Evolutionary conservation across 768 basidiomycete species (phyloP).

Genomic region (Dentipellis fragilis): DNA sequence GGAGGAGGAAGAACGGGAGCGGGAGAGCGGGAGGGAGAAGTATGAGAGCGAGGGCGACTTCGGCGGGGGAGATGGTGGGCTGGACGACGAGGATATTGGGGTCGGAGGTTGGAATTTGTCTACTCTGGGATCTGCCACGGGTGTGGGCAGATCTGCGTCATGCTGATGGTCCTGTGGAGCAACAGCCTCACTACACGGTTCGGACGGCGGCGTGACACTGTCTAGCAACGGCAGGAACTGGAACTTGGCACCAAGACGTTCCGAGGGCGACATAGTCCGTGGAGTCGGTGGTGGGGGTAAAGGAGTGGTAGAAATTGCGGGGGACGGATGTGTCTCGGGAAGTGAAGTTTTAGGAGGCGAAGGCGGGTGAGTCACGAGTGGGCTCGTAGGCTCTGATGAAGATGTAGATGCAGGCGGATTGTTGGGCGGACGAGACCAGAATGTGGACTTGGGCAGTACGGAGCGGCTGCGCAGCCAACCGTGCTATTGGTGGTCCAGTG

Average conservation of each 20-base stretch:
- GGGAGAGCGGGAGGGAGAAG: neutral
- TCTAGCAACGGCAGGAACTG: constrained; percentile 12
- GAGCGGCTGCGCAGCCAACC: neutral
- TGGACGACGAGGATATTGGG: neutral
- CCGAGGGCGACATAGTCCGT: neutral
- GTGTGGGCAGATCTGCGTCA: neutral
- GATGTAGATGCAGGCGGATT: neutral
- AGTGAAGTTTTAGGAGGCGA: neutral
- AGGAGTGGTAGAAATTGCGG: neutral
- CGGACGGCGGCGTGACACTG: neutral
- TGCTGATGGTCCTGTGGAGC: too few species aligned
- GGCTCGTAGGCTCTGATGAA: neutral
- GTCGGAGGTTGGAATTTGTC: neutral
- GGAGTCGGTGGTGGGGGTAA: constrained; percentile 7
- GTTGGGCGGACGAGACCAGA: neutral
- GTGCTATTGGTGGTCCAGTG: neutral
- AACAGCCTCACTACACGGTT: neutral
- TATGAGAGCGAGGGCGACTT: neutral
- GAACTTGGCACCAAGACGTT: constrained; percentile 9
- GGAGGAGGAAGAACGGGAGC: neutral
- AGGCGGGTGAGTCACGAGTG: neutral
- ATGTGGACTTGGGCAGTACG: neutral
- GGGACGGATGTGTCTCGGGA: neutral
- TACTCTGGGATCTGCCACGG: neutral
- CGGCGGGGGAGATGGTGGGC: neutral